phyloP scores from a whole-genome alignment of 2,329 filamentous ascomycete genomes.

The Arthrobotrys entomopaga region DNA sequence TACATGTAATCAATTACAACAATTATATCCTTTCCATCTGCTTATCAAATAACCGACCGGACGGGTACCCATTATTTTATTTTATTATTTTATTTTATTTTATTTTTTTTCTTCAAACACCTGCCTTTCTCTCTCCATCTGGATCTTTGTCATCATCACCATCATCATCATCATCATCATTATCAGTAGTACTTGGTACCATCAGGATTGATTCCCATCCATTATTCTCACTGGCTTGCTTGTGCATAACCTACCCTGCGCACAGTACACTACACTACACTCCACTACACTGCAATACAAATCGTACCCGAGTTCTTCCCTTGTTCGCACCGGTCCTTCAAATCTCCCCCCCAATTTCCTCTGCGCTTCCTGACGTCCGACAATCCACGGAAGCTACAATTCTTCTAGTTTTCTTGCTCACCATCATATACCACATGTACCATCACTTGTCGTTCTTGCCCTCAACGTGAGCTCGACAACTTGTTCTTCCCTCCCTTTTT shows the following conservation, averaged over 20 bases:
- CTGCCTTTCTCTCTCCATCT: neutral
- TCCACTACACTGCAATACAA: too few species aligned
- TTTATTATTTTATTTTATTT: too few species aligned
- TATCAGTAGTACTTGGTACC: too few species aligned
- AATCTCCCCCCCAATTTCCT: conserved; percentile 11
- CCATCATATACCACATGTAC: neutral
- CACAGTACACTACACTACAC: too few species aligned
- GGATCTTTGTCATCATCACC: neutral
- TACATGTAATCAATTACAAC: too few species aligned
- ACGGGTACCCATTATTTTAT: too few species aligned
- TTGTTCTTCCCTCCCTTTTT: neutral
- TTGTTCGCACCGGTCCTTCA: neutral
- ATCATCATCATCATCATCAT: neutral
- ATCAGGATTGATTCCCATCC: too few species aligned
- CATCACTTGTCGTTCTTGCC: neutral
- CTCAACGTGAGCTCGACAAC: neutral
- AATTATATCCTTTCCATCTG: too few species aligned
- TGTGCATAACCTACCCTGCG: too few species aligned
- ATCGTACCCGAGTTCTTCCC: too few species aligned
- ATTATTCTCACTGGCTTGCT: too few species aligned
- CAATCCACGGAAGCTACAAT: conserved; percentile 7
- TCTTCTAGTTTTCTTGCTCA: neutral
- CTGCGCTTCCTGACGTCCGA: conserved; percentile 5
- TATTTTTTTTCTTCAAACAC: neutral
- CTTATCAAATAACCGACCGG: too few species aligned